Evolutionary conservation across 2,329 filamentous ascomycete species (phyloP), one percentile per base, ranked within the genome.

Genomic region (Diaporthe sp.): DNA sequence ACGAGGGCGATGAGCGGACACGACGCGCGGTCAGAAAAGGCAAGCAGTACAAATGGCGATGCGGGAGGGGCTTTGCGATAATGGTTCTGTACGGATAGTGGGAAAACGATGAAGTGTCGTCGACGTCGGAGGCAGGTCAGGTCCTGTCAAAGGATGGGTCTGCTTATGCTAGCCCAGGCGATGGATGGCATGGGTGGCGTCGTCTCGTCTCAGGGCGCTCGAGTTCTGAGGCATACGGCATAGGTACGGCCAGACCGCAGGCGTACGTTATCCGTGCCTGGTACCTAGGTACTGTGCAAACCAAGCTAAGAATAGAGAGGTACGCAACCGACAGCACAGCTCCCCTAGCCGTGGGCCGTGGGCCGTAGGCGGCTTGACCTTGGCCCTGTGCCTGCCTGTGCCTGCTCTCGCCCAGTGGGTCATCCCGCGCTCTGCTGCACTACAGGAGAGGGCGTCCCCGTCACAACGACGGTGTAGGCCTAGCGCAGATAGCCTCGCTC

Each of bases 291-390:
- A 44, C 71, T 20, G 58, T 60, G 58, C 34, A 42, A 28, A 31
- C 57, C 60, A 72, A 49, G 71, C 71, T 73, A 73, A 73, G 71
- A 65, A 73, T 73, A 73, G 71, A 47, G 57, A 47, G 57, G 34
- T 72, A 53, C 47, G 65, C 47, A 53, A 55, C 58, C 37, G 51
- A 58, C 39, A 71, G 51, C 37, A 44, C 51, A 71, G 67, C 67
- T 57, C 51, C 67, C 47, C n/a, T 15, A 37, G 65, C 39, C 42
- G 25, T 47, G 25, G 25, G 42, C 39, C 42, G 25, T 28, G 9
- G 17, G 60, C 58, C 58, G 17, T 10, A 20, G 42, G 44, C 44
- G 44, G 6, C 44, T 49, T 65, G 60, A 39, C 39, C 39, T 65
- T 61, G 58, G 60, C 39, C 37, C 42, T 37, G 63, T 63, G 34